These are phyloP conservation scores for Micractinium sp. DNA, from an alignment of 139 green algal genomes.

Conservation along the genomic window DNA sequence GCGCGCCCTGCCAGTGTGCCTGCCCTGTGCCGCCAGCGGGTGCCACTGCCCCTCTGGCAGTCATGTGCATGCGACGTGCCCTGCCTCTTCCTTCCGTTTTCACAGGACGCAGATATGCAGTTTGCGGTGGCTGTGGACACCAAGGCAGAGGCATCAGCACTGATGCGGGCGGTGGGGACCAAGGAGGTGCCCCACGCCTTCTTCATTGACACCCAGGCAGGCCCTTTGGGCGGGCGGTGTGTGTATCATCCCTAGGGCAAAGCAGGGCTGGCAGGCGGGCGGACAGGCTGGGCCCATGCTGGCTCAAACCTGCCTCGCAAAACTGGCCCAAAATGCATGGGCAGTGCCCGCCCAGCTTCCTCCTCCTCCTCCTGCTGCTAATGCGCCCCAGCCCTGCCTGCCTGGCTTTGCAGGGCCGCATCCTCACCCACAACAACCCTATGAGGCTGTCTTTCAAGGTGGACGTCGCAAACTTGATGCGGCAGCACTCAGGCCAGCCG, in stretches of 20 bases:
- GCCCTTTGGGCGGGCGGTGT: too few species aligned
- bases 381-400: neutral
- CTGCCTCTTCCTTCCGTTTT: neutral
- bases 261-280: too few species aligned
- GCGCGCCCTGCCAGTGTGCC: too few species aligned
- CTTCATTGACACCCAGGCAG: neutral
- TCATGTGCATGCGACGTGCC: too few species aligned
- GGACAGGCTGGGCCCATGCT: neutral
- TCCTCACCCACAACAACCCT: neutral
- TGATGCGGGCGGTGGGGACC: neutral
- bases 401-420: neutral
- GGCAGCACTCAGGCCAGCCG: neutral
- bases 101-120: neutral
- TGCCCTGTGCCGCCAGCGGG: too few species aligned
- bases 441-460: neutral
- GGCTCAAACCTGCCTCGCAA: neutral
- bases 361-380: neutral
- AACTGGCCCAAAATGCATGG: neutral
- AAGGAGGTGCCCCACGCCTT: neutral
- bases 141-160: neutral
- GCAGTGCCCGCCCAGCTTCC: neutral
- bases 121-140: neutral
- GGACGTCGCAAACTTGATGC: neutral
- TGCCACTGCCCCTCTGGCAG: too few species aligned
- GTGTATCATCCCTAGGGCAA: too few species aligned